These are phyloP conservation scores for Neurospora tetraspora DNA, from an alignment of 495 filamentous ascomycete genomes.

Conservation along the genomic window DNA sequence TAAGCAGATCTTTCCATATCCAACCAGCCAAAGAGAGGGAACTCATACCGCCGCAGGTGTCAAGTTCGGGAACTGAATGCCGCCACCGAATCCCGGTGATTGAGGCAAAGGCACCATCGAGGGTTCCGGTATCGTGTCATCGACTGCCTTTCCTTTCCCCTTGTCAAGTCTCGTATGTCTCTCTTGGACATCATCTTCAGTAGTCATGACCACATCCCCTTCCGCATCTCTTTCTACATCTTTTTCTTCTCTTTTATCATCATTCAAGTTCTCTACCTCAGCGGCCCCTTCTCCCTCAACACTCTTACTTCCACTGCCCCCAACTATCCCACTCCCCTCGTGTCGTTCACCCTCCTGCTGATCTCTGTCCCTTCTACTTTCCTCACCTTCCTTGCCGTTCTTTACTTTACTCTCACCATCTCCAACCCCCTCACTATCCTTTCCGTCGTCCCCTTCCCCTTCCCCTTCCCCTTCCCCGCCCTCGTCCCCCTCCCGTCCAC, in stretches of 20 bases:
- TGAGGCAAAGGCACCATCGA: conserved; percentile 7
- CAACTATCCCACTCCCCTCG: not conserved
- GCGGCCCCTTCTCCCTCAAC: not conserved
- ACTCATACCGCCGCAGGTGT: not conserved
- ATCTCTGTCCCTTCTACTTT: not conserved
- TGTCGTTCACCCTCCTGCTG: not conserved
- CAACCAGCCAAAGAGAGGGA: not conserved
- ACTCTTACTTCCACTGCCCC: not conserved
- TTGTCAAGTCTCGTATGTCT: not conserved
- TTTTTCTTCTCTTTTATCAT: not conserved
- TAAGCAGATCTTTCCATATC: not conserved
- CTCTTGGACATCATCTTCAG: not conserved
- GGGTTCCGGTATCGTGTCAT: conserved; percentile 1
- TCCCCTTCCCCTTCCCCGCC: no score
- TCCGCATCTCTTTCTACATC: not conserved
- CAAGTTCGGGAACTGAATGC: not conserved
- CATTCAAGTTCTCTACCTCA: not conserved
- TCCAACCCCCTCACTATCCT: not conserved
- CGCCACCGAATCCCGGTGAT: not conserved
- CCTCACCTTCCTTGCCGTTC: not conserved
- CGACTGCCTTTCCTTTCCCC: conserved; percentile 13
- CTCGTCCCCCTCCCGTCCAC: not conserved
- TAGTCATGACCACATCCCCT: conserved; percentile 11
- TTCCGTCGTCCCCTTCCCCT: conserved; percentile 3
- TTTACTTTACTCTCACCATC: not conserved